Conservation (phyloP, 352 stramenopile species). For the Plasmopara halstedii region DNA sequence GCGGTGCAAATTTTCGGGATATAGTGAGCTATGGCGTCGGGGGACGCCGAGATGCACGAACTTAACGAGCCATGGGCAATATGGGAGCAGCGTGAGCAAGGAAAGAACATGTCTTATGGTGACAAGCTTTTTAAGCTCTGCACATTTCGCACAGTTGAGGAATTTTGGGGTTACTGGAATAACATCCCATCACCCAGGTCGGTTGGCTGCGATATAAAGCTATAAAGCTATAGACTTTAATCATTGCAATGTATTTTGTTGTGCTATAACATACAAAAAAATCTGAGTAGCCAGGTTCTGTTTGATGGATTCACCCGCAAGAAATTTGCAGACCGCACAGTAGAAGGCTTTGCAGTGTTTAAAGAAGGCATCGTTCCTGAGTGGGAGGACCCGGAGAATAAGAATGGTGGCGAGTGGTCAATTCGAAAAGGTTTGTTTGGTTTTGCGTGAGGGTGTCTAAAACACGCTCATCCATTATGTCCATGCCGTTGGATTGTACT, state of each 20-base stretch:
- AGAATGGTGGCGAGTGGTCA: slow-evolving; percentile 81
- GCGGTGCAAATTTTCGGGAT: too few species aligned
- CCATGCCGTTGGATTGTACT: slow-evolving; percentile 1
- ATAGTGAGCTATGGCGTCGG: slow-evolving; percentile 25
- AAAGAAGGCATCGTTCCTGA: slow-evolving; percentile 85
- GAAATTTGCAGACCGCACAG: slow-evolving; percentile 86
- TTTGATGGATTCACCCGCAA: slow-evolving; percentile 83
- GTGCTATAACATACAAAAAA: not conserved
- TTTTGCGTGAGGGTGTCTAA: too few species aligned
- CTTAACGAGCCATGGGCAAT: slow-evolving; percentile 81
- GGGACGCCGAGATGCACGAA: slow-evolving; percentile 48
- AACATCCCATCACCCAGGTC: slow-evolving; percentile 86
- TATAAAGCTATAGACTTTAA: slow-evolving; percentile 3
- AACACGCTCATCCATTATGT: not conserved
- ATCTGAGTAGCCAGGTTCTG: slow-evolving; percentile 47
- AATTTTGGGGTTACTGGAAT: slow-evolving; percentile 90
- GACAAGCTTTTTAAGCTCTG: slow-evolving; percentile 87
- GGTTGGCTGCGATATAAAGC: not conserved
- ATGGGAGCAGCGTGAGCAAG: slow-evolving; percentile 79
- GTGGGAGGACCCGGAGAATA: slow-evolving; percentile 88
- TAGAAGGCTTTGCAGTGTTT: slow-evolving; percentile 93
- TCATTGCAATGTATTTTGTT: not conserved
- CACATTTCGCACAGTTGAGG: slow-evolving; percentile 78
- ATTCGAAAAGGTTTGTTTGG: slow-evolving; percentile 56
- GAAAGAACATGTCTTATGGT: slow-evolving; percentile 71